phyloP scores from a whole-genome alignment of 306 rosid genomes.

The Vigna nakashimae region DNA sequence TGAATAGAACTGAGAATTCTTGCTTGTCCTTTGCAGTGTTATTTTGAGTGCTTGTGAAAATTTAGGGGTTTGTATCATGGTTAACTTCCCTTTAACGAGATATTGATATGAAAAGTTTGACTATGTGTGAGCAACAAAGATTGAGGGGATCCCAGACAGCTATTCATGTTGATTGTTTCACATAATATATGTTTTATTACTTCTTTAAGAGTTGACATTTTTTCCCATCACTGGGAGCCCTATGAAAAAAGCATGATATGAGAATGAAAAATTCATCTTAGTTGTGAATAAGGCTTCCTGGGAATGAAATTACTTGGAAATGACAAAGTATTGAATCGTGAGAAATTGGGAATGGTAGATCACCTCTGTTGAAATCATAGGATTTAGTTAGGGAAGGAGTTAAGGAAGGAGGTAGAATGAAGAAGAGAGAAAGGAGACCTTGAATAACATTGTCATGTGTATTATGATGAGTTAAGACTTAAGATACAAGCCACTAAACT shows the following conservation, averaged over 20 bases:
- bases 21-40: not conserved
- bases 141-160: conserved; percentile 7
- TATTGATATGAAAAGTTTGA: no score
- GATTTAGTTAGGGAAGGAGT: not conserved
- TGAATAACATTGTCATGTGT: not conserved
- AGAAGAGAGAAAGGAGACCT: not conserved
- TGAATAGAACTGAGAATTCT: conserved; percentile 1
- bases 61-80: not conserved
- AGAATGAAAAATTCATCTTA: not conserved
- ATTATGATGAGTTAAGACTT: not conserved
- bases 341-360: conserved; percentile 8
- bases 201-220: not conserved
- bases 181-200: not conserved
- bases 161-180: not conserved
- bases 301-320: conserved; percentile 24
- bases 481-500: not conserved
- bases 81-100: not conserved
- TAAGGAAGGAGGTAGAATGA: not conserved
- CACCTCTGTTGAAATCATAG: not conserved
- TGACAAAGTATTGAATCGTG: conserved; percentile 16
- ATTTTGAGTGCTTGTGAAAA: not conserved
- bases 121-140: not conserved
- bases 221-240: not conserved
- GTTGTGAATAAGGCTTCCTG: not conserved
- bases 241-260: not conserved